Percentiles rank a stretch among this genome's conserved stretches.
phyloP scores from a whole-genome alignment of 352 stramenopile genomes.

The Globisporangium recalcitrans region DNA sequence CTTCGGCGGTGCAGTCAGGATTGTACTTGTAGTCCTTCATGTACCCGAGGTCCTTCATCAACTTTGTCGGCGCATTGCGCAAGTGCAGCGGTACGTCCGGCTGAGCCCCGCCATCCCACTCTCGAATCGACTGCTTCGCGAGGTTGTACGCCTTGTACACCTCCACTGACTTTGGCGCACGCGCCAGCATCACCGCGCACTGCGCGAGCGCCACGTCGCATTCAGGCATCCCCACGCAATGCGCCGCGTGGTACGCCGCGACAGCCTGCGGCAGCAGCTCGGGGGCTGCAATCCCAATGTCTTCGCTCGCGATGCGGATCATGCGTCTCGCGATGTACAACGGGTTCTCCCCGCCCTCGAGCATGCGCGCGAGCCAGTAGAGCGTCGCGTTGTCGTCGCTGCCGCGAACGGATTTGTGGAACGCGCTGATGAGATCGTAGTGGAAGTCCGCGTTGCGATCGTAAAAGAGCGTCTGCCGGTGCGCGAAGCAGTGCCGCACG shows the following conservation, averaged over 20 bases:
- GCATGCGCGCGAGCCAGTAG: slow-evolving; percentile 85
- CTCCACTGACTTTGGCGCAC: slow-evolving; percentile 80
- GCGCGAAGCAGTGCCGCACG: slow-evolving; percentile 66
- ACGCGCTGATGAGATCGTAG: slow-evolving; percentile 81
- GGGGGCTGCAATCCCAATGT: slow-evolving; percentile 70
- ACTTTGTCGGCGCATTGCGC: slow-evolving; percentile 71
- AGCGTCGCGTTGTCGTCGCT: slow-evolving; percentile 78
- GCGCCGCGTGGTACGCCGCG: slow-evolving; percentile 63
- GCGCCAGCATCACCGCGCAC: slow-evolving; percentile 72
- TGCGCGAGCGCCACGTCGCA: slow-evolving; percentile 81
- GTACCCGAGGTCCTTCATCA: slow-evolving; percentile 79
- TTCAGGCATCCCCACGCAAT: slow-evolving; percentile 83
- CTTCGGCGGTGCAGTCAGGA: slow-evolving; percentile 54
- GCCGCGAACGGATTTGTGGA: slow-evolving; percentile 82
- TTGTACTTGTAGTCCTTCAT: slow-evolving; percentile 85
- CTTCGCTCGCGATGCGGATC: slow-evolving; percentile 82
- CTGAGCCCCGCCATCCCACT: slow-evolving; percentile 44
- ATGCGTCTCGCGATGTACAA: slow-evolving; percentile 74
- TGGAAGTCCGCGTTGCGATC: slow-evolving; percentile 84
- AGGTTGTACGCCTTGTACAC: slow-evolving; percentile 81
- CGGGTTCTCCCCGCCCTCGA: slow-evolving; percentile 82
- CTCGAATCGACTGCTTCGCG: slow-evolving; percentile 56
- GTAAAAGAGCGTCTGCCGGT: slow-evolving; percentile 75
- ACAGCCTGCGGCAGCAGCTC: slow-evolving; percentile 65
- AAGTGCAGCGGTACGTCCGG: slow-evolving; percentile 79